Base-by-base conservation (phyloP, 148 eudicot species). In the Chenopodium quinoa region DNA sequence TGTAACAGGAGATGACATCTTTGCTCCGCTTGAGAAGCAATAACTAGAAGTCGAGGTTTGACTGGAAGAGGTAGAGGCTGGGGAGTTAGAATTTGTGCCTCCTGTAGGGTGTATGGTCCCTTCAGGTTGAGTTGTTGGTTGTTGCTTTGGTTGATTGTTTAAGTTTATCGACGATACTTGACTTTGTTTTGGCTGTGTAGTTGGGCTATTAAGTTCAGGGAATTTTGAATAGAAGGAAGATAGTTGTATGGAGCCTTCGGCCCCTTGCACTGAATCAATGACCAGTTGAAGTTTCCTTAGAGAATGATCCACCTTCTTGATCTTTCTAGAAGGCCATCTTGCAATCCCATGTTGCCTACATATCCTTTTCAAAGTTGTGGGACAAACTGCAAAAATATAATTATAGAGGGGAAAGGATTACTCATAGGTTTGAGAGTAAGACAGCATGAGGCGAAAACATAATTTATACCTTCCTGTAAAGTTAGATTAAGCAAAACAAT, bases 291-390 rank as follows among this genome's bases (percentile, higher is more conserved):
- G 97, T 84, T 94, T 94, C 86, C 75, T 89, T 47, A 94, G 81
- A 3, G 98, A 94, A 86, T 94, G 97, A 23, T 91, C 94, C 56
- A 93, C 98, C 84, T 96, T 96, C 90, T 93, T 93, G 85, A 93
- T 91, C 93, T 96, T 96, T 82, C 98, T 81, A 25, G 99, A 96
- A 73, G 99, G 99, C 99, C 99, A 96, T 74, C 98, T 87, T 44
- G 89, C 88, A 69, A 96, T 96, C 52, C 99, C 98, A 31, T 92
- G 97, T 74, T 96, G 97, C 82, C 99, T 90, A 81, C 99, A 96
- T 84, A 96, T 93, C 84, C 99, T 90, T 86, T 96, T 96, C 86
- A 96, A 84, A 46, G 99, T 96, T 31, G 99, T 93, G 13, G 98
- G 97, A 86, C 99, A 93, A 77, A 96, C 99, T 96, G 87, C 88